Conservation (phyloP, 2,329 filamentous ascomycete genomes). For the Aspergillus uvarum region DNA sequence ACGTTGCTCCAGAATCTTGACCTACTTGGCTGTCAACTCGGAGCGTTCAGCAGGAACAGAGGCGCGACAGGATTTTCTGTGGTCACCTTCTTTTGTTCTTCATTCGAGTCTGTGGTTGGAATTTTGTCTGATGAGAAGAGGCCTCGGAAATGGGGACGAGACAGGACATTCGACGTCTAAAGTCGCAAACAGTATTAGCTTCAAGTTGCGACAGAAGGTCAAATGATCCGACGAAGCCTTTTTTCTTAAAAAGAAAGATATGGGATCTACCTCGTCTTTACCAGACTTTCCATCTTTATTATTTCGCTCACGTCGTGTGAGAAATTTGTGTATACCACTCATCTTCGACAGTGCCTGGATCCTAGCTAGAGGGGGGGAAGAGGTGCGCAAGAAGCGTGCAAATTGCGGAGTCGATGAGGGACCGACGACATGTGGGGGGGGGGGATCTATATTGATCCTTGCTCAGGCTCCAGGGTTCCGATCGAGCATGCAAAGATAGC, state of each 20-base stretch:
- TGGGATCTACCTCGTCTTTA: slow-evolving; percentile 35
- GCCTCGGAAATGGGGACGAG: slow-evolving; percentile 29
- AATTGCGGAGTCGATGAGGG: slow-evolving; percentile 8
- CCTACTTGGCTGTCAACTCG: slow-evolving; percentile 34
- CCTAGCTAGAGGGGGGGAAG: slow-evolving; percentile 5
- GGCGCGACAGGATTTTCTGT: background rate
- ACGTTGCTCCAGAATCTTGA: slow-evolving; percentile 54
- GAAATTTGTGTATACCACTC: slow-evolving; percentile 45
- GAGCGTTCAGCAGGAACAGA: background rate
- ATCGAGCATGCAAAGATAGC: slow-evolving; percentile 17
- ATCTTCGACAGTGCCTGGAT: slow-evolving; percentile 24
- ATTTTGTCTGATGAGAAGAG: slow-evolving; percentile 32
- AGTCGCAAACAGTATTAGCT: background rate
- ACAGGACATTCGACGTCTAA: slow-evolving; percentile 26
- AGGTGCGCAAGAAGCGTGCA: slow-evolving; percentile 8
- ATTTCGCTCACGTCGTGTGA: slow-evolving; percentile 41
- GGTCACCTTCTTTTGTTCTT: slow-evolving; percentile 39
- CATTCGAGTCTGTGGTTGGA: slow-evolving; percentile 22
- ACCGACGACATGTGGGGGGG: slow-evolving; percentile 27
- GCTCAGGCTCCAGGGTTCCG: slow-evolving; percentile 31
- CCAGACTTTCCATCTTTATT: slow-evolving; percentile 28
- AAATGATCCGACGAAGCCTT: slow-evolving; percentile 13
- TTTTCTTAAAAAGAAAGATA: background rate
- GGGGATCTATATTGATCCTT: slow-evolving; percentile 20
- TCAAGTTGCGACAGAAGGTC: background rate